These are phyloP conservation scores for Schizosaccharomyces cryophilus DNA, from an alignment of 805 yeast species.

Conservation along the genomic window DNA sequence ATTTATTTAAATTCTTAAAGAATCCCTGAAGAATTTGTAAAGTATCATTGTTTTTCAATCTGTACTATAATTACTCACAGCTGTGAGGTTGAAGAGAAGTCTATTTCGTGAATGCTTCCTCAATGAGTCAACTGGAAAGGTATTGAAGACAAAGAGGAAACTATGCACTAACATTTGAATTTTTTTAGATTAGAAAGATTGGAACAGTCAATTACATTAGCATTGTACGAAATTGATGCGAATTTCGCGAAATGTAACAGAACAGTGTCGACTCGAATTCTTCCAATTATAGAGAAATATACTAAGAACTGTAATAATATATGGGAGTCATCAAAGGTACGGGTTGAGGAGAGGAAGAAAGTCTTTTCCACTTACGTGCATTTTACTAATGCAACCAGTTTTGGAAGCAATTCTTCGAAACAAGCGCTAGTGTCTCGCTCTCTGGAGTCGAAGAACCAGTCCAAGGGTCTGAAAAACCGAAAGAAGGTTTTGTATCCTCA, in stretches of 20 bases:
- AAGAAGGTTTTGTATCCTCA: background rate
- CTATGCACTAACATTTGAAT: too few relatives aligned
- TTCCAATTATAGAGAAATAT: constrained; percentile 43
- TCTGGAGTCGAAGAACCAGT: constrained; percentile 23
- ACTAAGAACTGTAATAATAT: constrained; percentile 32
- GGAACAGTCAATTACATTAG: constrained; percentile 57
- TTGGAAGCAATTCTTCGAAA: constrained; percentile 59
- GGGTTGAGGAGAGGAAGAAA: background rate
- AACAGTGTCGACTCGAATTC: constrained; percentile 37
- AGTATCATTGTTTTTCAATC: too few relatives aligned
- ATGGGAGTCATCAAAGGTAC: constrained; percentile 21
- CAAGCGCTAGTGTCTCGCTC: constrained; percentile 42
- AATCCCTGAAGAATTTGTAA: too few relatives aligned
- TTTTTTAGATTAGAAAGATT: constrained; percentile 23
- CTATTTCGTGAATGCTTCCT: too few relatives aligned
- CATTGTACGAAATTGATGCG: constrained; percentile 55
- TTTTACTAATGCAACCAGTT: constrained; percentile 17
- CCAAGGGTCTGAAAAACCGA: background rate
- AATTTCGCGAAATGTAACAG: constrained; percentile 45
- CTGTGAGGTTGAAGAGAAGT: too few relatives aligned
- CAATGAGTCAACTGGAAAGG: too few relatives aligned
- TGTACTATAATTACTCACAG: too few relatives aligned
- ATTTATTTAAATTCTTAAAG: too few relatives aligned
- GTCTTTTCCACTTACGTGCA: background rate
- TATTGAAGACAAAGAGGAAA: too few relatives aligned